Evolutionary conservation across 1,139 yeast genomes (phyloP), one percentile per base, ranked within the genome.

Genomic region (Pichia sp.): DNA sequence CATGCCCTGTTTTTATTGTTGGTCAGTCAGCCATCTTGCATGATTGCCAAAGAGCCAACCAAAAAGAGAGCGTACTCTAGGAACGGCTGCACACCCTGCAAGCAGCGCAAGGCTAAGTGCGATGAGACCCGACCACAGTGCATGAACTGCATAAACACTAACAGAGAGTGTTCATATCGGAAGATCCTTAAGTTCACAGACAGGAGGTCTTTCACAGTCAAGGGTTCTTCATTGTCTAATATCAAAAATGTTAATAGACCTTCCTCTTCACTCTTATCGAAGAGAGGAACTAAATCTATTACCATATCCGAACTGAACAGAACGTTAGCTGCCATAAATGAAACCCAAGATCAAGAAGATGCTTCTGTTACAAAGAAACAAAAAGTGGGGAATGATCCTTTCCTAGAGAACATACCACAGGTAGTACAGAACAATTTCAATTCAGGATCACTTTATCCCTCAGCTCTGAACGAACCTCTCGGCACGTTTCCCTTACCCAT

Each of bases 61-160:
- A 17, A 26, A 17, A 26, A 16, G 17, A 19, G 20, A 12, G 12
- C 29, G 43, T 76, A 77, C 50, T 69, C 77, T 32, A 58, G 81
- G 32, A 72, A 70, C 27, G 86, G 85, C 3, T 78, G 86, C 47
- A 58, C 60, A 16, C 81, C 75, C 50, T 78, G 86, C 54, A 76
- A 76, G 50, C 55, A 77, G 33, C 59, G 84, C 34, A 74, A 76
- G 50, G 68, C 74, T 60, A 78, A 77, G 52, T 77, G 84, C 51
- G 82, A 76, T 50, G 85, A 77, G 49, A 63, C 63, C 1, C 72
- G 73, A 43, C 82, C 82, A 1, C 55, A 53, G 29, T 77, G 85
- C 48, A 62, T 72, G 67, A 76, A 74, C 44, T 78, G 86, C 49
- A 47, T 67, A 5, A 56, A 75, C 16, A 54, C 74, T 17, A 62